phyloP scores from a whole-genome alignment of 495 filamentous ascomycete genomes.

The Hypoxylon subgilvum region DNA sequence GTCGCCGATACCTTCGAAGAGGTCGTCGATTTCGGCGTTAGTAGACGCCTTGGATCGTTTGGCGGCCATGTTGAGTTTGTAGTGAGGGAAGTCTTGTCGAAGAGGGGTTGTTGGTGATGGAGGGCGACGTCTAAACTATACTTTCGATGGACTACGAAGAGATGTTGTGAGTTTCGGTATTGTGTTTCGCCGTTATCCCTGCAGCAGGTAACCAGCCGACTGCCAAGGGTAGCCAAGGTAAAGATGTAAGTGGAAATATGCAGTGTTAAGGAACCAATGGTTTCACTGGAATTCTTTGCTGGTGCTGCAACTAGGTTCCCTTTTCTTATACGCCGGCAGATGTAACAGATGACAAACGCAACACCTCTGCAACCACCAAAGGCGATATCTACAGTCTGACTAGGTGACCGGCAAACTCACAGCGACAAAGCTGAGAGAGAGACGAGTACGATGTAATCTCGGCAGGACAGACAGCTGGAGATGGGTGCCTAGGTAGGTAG shows the following conservation, averaged over 20 bases:
- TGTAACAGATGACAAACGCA: conserved; percentile 24
- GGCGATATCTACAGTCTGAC: no score
- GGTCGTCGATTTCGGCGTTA: conserved; percentile 80
- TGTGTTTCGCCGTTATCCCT: no score
- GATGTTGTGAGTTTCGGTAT: conserved; percentile 3
- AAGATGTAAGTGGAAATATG: conserved; percentile 15
- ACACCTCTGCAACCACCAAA: background rate
- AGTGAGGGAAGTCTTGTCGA: conserved; percentile 4
- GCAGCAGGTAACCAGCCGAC: no score
- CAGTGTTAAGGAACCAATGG: conserved; percentile 25
- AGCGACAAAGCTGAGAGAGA: no score
- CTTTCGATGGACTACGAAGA: conserved; percentile 6
- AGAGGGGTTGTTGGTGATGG: conserved; percentile 5
- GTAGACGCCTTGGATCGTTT: conserved; percentile 58
- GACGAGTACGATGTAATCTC: no score
- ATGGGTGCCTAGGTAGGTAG: background rate
- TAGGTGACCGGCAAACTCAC: no score
- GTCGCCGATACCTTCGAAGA: conserved; percentile 76
- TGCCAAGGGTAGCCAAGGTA: background rate
- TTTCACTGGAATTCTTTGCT: conserved; percentile 7
- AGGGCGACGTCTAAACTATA: background rate
- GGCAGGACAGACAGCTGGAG: background rate
- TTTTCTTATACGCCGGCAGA: no score
- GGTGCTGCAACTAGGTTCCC: no score
- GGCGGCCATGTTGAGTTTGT: conserved; percentile 45